Evolutionary conservation across 208 protist genomes (phyloP), one percentile per base, ranked within the genome.

Genomic region (Crithidia fasciculata): DNA sequence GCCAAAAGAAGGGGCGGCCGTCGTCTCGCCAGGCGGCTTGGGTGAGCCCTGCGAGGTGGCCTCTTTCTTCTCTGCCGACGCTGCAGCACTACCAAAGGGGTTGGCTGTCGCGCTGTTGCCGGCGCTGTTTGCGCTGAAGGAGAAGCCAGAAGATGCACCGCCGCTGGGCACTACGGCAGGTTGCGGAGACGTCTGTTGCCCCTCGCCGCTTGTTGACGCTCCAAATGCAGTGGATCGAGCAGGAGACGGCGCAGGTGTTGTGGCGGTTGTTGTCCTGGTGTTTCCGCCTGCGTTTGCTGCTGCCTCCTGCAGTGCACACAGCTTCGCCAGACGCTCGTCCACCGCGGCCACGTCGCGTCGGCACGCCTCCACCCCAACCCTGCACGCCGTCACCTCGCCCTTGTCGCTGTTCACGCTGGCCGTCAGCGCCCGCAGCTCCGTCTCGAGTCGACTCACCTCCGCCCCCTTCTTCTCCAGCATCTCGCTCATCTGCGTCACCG

Each of bases 331-430:
- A 13, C 70, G 70, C 5, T 61, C 61, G 41, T 75, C 61, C 36
- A 75, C 28, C 37, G 53, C 68, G 7, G 70, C 61, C n/a, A 75
- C 44, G 39, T 75, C 70, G 15, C 60, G 60, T 8, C 70, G 70
- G 43, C 70, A 75, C 13, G 70, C 70, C 18, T 61, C 53, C 41
- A 75, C 47, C 52, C 60, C 68, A 37, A 69, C 70, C 60, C 61
- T 50, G 60, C 70, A 75, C 28, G 60, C 49, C 66, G 71, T 81
- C n/a, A 72, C 18, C 40, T 71, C 69, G 2, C 45, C 45, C 52
- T 72, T 54, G 41, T 53, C 60, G 5, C 12, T 56, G 39, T 19
- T 28, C 43, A 65, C 60, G 60, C 45, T 65, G 18, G 50, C 60
- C 5, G 71, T 57, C 50, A 81, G 16, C 10, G 64, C 50, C 28